Conservation (phyloP, 257 asterid genomes). For the Plantago ovata region DNA sequence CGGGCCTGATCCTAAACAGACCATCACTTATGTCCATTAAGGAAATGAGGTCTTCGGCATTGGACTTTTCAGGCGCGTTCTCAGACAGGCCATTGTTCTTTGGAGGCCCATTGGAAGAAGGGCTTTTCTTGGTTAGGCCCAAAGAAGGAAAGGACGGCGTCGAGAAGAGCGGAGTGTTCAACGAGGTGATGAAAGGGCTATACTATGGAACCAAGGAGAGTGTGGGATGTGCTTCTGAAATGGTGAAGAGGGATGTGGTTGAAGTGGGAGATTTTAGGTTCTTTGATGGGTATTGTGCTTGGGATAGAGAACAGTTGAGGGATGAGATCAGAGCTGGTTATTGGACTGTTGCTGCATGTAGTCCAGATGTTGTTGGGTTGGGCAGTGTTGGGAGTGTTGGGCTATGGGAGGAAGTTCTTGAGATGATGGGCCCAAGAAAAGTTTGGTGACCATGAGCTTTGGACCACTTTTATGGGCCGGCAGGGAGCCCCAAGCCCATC, state of each 20-base stretch:
- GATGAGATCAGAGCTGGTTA: constrained; percentile 76
- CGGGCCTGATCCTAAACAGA: constrained; percentile 73
- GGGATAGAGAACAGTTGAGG: constrained; percentile 67
- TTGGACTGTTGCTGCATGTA: constrained; percentile 87
- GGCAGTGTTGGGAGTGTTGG: constrained; percentile 48
- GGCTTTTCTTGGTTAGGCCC: constrained; percentile 54
- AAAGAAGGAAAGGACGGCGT: constrained; percentile 33
- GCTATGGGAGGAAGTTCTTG: constrained; percentile 77
- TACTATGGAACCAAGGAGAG: constrained; percentile 71
- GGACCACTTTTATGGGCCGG: background rate
- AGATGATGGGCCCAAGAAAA: constrained; percentile 62
- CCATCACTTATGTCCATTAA: constrained; percentile 92
- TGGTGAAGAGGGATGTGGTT: constrained; percentile 66
- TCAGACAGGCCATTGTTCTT: constrained; percentile 66
- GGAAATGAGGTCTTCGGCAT: constrained; percentile 54
- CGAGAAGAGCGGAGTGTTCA: constrained; percentile 56
- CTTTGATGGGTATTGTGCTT: constrained; percentile 83
- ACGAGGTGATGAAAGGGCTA: constrained; percentile 75
- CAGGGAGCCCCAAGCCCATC: too few species aligned
- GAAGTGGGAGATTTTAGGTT: constrained; percentile 56
- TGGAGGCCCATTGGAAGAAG: constrained; percentile 89
- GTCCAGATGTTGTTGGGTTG: constrained; percentile 56
- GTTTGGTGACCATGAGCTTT: constrained; percentile 48
- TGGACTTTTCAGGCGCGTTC: constrained; percentile 51
- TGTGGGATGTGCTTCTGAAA: constrained; percentile 78